These are phyloP conservation scores for Incumbomyces lentus DNA, from an alignment of 2,329 filamentous ascomycete species.

Conservation along the genomic window DNA sequence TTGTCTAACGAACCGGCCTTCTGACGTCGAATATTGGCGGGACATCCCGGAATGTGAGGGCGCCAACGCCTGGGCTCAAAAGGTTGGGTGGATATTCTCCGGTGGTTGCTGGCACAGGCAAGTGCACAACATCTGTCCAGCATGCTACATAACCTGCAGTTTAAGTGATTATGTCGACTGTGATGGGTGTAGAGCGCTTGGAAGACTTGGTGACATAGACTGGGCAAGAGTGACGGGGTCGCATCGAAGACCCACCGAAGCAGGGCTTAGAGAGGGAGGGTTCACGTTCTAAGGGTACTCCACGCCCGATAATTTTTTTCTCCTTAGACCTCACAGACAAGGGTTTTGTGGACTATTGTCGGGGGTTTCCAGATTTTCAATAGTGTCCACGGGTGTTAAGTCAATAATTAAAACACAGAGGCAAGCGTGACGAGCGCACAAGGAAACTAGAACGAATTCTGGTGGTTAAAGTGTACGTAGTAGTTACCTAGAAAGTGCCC, in stretches of 20 bases:
- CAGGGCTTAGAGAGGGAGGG: conserved; percentile 12
- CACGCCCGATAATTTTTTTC: no score
- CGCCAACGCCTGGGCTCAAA: conserved; percentile 18
- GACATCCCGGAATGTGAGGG: conserved; percentile 14
- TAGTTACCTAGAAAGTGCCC: no score
- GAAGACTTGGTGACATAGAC: conserved; percentile 19
- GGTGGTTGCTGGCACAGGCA: conserved; percentile 19
- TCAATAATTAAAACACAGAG: no score
- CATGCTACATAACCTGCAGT: conserved; percentile 17
- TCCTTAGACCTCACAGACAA: no score
- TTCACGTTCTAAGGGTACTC: conserved; percentile 11
- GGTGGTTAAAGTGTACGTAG: no score
- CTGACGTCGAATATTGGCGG: conserved; percentile 16
- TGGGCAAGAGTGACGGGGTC: conserved; percentile 17
- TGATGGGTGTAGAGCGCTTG: conserved; percentile 20
- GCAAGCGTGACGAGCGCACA: no score
- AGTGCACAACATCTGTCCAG: conserved; percentile 20
- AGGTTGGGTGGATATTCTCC: conserved; percentile 18
- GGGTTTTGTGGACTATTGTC: no score
- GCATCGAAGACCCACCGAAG: conserved; percentile 13
- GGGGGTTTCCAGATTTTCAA: no score
- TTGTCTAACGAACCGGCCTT: conserved; percentile 19
- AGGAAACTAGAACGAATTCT: no score
- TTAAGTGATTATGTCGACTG: conserved; percentile 20
- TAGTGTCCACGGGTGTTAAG: no score